Evolutionary conservation across 2,329 filamentous ascomycete genomes (phyloP), one percentile per base, ranked within the genome.

Genomic region (Lomentospora prolificans): DNA sequence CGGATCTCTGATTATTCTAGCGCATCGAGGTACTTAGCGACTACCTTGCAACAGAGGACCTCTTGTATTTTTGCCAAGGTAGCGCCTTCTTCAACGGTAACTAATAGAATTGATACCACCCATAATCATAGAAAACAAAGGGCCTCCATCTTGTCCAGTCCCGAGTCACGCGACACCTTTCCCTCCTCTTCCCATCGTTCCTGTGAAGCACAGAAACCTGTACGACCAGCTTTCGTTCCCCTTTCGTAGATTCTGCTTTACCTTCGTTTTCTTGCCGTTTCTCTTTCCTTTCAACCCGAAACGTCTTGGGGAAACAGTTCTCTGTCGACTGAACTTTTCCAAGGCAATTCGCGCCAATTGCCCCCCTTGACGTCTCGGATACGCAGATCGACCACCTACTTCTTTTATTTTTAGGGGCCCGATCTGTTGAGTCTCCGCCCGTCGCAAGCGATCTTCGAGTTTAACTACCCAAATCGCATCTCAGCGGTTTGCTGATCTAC

Each of bases 361-460:
- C 14, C 22, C 8, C 51, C 36, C 52, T 14, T 27, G 10, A 54
- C 36, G 52, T 54, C 41, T 54, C 52, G 36, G 36, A 54, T 46
- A 44, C 52, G 24, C 36, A 30, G 52, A 54, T 54, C 52, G 22
- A 54, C 52, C 10, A 17, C 14, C 24, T 3, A 22, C 27, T 31
- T 30, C 25, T 25, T 28, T 17, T 46, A 27, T 54, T 53, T 44
- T 41, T 28, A 51, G 50, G 22, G 14, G 22, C 4, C 10, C 44
- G 22, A 22, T 48, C 44, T 22, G 6, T 25, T 19, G 12, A 25
- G 17, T 12, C 7, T 9, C 17, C 44, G 4, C 22, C 22, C 17
- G 22, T 10, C 24, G 17, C 14, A n/a, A 19, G 25, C 50, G 50
- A 51, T 51, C 50, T 28, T 51, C 17, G 48, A 51, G 6, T 3